These are phyloP conservation scores for Cucumis hystrix DNA, from an alignment of 306 rosid genomes.

Conservation along the genomic window DNA sequence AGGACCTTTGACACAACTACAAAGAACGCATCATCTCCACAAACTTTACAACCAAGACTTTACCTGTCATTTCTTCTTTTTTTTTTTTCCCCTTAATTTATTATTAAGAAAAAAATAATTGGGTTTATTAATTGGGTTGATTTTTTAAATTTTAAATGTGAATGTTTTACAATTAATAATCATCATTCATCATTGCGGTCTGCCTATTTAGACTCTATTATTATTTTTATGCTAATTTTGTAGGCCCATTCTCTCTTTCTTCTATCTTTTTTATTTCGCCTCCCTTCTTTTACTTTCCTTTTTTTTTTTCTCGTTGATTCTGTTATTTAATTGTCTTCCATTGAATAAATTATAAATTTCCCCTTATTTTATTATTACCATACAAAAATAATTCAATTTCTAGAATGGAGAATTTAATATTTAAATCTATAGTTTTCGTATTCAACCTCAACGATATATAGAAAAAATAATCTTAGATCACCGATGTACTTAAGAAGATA, in stretches of 20 bases:
- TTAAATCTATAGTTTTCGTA: no score
- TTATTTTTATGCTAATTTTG: not conserved
- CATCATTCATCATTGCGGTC: slow-evolving; percentile 1
- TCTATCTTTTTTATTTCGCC: no score
- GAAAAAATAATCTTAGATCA: no score
- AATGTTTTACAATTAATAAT: not conserved
- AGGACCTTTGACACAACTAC: not conserved
- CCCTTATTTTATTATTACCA: not conserved
- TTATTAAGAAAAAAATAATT: not conserved
- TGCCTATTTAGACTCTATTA: not conserved
- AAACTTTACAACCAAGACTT: slow-evolving; percentile 3
- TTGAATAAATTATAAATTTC: not conserved
- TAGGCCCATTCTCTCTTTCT: not conserved
- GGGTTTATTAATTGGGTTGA: no score
- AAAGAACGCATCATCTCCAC: not conserved
- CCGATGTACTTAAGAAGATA: no score
- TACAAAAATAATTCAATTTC: no score
- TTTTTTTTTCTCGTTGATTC: not conserved
- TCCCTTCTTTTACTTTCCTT: not conserved
- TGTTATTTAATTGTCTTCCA: not conserved
- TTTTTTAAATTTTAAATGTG: not conserved
- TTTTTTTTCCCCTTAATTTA: not conserved
- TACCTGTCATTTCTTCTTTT: not conserved
- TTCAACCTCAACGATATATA: no score
- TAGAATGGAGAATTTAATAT: no score